Base-by-base conservation (phyloP, 768 basidiomycete species). In the Leucogyrophana mollusca region DNA sequence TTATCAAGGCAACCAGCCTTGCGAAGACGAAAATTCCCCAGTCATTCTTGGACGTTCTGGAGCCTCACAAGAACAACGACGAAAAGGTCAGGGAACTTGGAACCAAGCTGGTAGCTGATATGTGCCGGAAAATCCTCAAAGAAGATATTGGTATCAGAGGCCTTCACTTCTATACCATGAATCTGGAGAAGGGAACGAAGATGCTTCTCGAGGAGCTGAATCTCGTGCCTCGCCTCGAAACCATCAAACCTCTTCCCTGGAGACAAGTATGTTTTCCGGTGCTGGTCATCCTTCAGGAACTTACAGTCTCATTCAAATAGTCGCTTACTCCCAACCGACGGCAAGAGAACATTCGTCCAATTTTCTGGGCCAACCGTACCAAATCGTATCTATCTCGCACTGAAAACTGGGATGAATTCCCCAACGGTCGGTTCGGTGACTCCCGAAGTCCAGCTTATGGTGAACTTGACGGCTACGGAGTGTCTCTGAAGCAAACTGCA, bases 341-440 rank as follows among this genome's bases (percentile, higher is more conserved):
- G 40, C 76, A 82, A 53, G 96, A 99, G 69, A 87, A 80, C 39
- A 98, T 95, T 53, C 87, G 96, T 25, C 96, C 96, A 3, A 98
- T 99, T 61, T 98, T 98, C 74, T 98, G 95, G 94, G 93, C 96
- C 10, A 98, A 99, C 70, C 79, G 95, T 32, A 80, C 93, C 30
- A 89, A 94, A 61, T 96, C 94, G 1, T 98, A 98, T 64, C 74
- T 98, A 37, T 90, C 90, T 7, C 87, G 95, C 44, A 98, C 96
- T 11, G 94, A 96, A 63, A 91, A 96, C 61, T 99, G 96, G 96
- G 96, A 99, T 62, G 95, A 98, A 64, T 98, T 96, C 66, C 96
- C 96, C 40, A 99, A 99, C 65, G 96, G 96, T 45, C 90, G 96
- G 55, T 99, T 95, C 61, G 96, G 96, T 56, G 96, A 98, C 70